Conservation (phyloP, 192 early-diverging fungal genomes). For the Dissophora globulifera region DNA sequence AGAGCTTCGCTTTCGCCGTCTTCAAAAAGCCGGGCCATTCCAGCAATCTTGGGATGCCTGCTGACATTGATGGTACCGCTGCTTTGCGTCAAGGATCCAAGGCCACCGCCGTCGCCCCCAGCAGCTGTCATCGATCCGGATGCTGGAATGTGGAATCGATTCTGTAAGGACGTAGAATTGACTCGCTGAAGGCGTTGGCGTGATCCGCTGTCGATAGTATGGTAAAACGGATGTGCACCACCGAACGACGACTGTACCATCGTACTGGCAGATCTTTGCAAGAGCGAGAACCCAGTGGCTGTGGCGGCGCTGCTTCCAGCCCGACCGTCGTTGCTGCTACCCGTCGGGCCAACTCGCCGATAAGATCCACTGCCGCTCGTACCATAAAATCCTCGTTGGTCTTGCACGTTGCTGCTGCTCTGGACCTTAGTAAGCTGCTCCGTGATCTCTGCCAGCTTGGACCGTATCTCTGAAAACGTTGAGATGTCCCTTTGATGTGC, state of each 20-base stretch:
- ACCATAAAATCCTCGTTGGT: constrained; percentile 2
- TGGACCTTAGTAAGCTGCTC: constrained; percentile 34
- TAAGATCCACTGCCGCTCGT: background rate
- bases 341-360: background rate
- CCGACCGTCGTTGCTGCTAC: background rate
- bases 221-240: constrained; percentile 17
- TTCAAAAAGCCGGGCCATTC: constrained; percentile 40
- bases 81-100: background rate
- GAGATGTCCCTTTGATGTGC: constrained; percentile 44
- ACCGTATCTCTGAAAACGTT: constrained; percentile 36
- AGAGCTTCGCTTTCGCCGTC: background rate
- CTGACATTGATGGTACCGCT: background rate
- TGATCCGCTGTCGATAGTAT: constrained; percentile 22
- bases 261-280: constrained; percentile 43
- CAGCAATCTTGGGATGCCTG: constrained; percentile 38
- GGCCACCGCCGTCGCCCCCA: background rate
- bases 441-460: constrained; percentile 40
- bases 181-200: constrained; percentile 18
- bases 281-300: constrained; percentile 29
- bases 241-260: constrained; percentile 22
- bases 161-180: constrained; percentile 18
- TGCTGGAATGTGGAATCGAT: constrained; percentile 12
- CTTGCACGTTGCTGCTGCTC: background rate
- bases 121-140: constrained; percentile 16
- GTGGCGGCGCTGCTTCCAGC: constrained; percentile 17